Percentiles rank a stretch among this genome's conserved stretches.
These are phyloP conservation scores for Coemansia sp. DNA, from an alignment of 192 early-diverging fungal genomes.

Conservation along the genomic window DNA sequence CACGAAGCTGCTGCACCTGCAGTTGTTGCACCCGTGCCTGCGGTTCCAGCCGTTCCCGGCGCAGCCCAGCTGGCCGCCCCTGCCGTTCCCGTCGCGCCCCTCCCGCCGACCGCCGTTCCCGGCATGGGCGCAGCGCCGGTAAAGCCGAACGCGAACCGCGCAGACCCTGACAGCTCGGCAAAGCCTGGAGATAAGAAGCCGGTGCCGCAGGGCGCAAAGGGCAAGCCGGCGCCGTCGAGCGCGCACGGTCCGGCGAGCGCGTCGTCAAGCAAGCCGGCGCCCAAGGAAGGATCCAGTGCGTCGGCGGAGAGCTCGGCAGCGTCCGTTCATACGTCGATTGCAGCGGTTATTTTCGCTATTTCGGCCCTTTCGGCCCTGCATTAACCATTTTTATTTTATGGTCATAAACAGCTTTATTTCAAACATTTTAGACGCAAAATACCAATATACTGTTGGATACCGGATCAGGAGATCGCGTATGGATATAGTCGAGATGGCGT, in stretches of 20 bases:
- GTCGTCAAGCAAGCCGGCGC: slow-evolving; percentile 11
- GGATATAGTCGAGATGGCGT: too few species aligned
- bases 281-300: slow-evolving; percentile 19
- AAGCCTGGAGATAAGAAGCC: slow-evolving; percentile 20
- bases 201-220: slow-evolving; percentile 12
- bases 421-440: background rate
- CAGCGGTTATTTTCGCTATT: slow-evolving; percentile 31
- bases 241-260: slow-evolving; percentile 6
- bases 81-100: slow-evolving; percentile 14
- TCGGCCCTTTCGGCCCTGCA: slow-evolving; percentile 33
- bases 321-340: slow-evolving; percentile 15
- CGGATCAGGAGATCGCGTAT: too few species aligned
- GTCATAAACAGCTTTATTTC: background rate
- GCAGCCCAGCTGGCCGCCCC: slow-evolving; percentile 10
- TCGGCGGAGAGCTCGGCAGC: slow-evolving; percentile 13
- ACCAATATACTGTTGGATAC: background rate
- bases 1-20: slow-evolving; percentile 13
- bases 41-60: background rate
- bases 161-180: background rate
- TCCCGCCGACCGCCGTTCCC: slow-evolving; percentile 10
- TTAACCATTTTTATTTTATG: slow-evolving; percentile 10
- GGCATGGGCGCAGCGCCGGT: background rate
- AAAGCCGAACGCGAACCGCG: slow-evolving; percentile 4
- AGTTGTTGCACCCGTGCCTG: slow-evolving; percentile 11
- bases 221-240: slow-evolving; percentile 14